Base-by-base conservation (phyloP, 1,284 basidiomycete species). In the Boletus calvinii region DNA sequence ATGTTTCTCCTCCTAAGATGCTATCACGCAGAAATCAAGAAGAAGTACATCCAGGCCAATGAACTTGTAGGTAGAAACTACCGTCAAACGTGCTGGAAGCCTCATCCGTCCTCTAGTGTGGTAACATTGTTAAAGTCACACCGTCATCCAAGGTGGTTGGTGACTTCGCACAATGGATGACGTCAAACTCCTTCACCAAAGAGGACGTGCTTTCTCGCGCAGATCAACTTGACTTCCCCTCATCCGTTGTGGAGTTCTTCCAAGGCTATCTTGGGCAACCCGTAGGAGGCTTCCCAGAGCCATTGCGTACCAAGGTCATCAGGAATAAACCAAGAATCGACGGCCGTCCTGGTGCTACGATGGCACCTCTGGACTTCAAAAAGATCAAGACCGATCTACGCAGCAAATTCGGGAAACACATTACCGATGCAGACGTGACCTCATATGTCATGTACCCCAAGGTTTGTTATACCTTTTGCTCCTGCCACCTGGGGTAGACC, bases 141-240 rank as follows among this genome's bases (percentile, higher is more conserved):
- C 97, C 97, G 35, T 98, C 97, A 18, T 99, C 97, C 54, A 98
- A 99, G 79, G 94, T 98, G 47, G 96, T 99, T 50, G 97, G 97
- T 43, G 97, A 99, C 78, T 96, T 99, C 73, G 97, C 97, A 26
- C 93, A 96, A 72, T 98, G 94, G 87, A 95, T 99, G 94, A 95
- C 94, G 35, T 92, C 93, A 59, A 98, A 99, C 78, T 85, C 87
- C 61, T 79, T 98, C 52, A 81, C 84, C 50, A 92, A 92, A 72
- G 76, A 90, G 65, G 90, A 98, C 58, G 94, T 99, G 40, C 69
- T 94, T 55, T 84, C 87, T 30, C 84, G 87, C 48, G 97, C 95
- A 45, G 87, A 90, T 51, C 83, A 85, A 57, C 86, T 99, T 61
- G 97, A 99, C 76, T 98, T 99, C 87, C 97, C 97, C 12, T 93